These are phyloP conservation scores for Chlorella sp. DNA, from an alignment of 139 green algal genomes.

Conservation along the genomic window DNA sequence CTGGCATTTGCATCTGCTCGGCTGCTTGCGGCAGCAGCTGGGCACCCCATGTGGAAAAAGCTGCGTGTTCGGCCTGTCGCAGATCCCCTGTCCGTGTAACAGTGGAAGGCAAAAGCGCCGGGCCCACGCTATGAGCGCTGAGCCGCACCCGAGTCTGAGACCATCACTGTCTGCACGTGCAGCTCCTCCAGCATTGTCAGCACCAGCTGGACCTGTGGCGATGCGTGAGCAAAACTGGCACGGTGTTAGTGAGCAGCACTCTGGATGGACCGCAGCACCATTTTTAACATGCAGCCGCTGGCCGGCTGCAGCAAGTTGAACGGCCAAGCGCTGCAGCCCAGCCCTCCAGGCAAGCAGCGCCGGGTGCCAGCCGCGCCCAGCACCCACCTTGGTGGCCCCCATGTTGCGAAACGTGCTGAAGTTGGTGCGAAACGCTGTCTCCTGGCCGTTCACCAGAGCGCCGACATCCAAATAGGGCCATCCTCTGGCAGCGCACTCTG, in stretches of 20 bases:
- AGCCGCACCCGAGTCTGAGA: conserved; percentile 5
- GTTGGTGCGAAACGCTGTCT: background rate
- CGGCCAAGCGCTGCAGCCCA: background rate
- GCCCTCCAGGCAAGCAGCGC: background rate
- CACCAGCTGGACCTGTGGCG: conserved; percentile 18
- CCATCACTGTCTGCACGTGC: background rate
- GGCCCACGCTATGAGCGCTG: background rate
- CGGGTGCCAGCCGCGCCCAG: background rate
- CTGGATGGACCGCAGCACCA: background rate
- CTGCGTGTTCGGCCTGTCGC: no score
- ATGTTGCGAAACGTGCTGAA: conserved; percentile 10
- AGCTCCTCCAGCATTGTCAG: background rate
- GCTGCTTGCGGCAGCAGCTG: background rate
- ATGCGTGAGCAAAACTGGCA: no score
- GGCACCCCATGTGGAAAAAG: no score
- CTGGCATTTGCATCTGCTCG: background rate
- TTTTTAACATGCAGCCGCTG: no score
- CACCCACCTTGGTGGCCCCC: conserved; percentile 11
- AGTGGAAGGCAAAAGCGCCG: background rate
- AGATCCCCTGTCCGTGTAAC: no score
- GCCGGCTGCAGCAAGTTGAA: no score
- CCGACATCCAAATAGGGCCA: background rate
- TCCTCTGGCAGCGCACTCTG: background rate
- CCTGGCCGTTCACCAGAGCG: background rate
- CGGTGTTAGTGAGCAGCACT: background rate